Base-by-base conservation (phyloP, 2,329 filamentous ascomycete species). In the Fusarium chuoi region DNA sequence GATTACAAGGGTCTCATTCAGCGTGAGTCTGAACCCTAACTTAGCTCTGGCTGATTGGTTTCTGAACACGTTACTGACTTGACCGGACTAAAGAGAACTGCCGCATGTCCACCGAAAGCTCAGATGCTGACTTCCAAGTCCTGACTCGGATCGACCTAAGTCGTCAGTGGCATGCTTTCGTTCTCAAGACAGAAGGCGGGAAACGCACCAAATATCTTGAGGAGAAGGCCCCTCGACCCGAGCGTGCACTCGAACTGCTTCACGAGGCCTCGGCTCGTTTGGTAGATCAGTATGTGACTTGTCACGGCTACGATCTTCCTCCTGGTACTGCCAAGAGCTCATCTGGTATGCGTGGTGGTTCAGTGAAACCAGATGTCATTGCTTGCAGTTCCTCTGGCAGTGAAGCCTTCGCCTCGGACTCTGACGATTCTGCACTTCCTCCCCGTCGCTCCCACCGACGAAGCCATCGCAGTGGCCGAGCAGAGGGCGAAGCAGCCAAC, bases 191-290 rank as follows among this genome's bases (percentile, higher is more conserved):
- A 15, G 74, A 79, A 48, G 58, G 49, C 22, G 75, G 77, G 51
- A 71, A 71, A 36, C 80, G 80, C 18, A 74, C 74, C 33, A 77
- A 74, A 24, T 68, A 82, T 20, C 72, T 85, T 15, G 80, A 79
- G n/a, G 82, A 80, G 26, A 71, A 79, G 4, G 81, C 75, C 12
- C 51, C 65, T 22, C 78, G 80, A 22, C 64, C 79, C 13, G 62
- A 78, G 28, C 78, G 79, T 8, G 83, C 83, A 15, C 73, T 85
- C 11, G 79, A 82, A 57, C 65, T 77, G 22, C 81, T 85, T n/a
- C 81, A 84, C 65, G 65, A 74, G 51, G 82, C 80, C 67, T 83
- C 83, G 15, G 83, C 83, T n/a, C 81, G 82, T 46, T 81, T 80
- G n/a, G 80, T 83, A 46, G 70, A 79, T 64, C 68, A 70, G 49